phyloP scores from a whole-genome alignment of 2,329 filamentous ascomycete species.

The Colletotrichum plurivorum region DNA sequence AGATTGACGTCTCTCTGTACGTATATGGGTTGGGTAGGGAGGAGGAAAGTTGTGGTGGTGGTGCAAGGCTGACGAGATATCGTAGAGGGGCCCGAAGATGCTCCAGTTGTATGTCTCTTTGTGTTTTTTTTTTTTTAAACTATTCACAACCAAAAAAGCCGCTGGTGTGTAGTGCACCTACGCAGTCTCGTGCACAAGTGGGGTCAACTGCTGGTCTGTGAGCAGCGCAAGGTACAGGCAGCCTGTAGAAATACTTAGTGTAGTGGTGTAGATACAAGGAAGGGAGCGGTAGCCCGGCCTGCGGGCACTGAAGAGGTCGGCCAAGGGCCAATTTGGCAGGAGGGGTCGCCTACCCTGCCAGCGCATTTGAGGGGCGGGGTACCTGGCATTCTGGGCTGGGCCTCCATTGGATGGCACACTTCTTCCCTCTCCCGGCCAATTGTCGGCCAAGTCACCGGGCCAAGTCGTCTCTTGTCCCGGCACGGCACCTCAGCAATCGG shows the following conservation, averaged over 20 bases:
- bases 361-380: slow-evolving; percentile 27
- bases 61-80: slow-evolving; percentile 41
- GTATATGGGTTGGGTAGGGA: background rate
- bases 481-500: slow-evolving; percentile 2
- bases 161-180: slow-evolving; percentile 46
- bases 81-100: slow-evolving; percentile 34
- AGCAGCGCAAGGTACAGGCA: slow-evolving; percentile 9
- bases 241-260: too few species aligned
- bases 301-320: too few species aligned
- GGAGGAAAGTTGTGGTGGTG: slow-evolving; percentile 14
- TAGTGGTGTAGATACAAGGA: too few species aligned
- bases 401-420: background rate
- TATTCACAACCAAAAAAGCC: slow-evolving; percentile 52
- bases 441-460: slow-evolving; percentile 28
- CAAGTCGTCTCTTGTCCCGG: slow-evolving; percentile 19
- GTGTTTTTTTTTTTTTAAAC: slow-evolving; percentile 22
- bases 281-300: too few species aligned
- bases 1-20: slow-evolving; percentile 4
- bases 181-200: slow-evolving; percentile 54
- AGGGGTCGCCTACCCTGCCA: slow-evolving; percentile 24
- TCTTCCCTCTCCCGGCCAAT: slow-evolving; percentile 18
- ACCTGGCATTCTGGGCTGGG: slow-evolving; percentile 21
- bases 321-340: slow-evolving; percentile 21
- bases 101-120: slow-evolving; percentile 49
- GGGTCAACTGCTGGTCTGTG: slow-evolving; percentile 43